Percentiles rank a stretch among this genome's conserved stretches.
phyloP scores from a whole-genome alignment of 1,139 yeast genomes.

The Taiozyma sp. region DNA sequence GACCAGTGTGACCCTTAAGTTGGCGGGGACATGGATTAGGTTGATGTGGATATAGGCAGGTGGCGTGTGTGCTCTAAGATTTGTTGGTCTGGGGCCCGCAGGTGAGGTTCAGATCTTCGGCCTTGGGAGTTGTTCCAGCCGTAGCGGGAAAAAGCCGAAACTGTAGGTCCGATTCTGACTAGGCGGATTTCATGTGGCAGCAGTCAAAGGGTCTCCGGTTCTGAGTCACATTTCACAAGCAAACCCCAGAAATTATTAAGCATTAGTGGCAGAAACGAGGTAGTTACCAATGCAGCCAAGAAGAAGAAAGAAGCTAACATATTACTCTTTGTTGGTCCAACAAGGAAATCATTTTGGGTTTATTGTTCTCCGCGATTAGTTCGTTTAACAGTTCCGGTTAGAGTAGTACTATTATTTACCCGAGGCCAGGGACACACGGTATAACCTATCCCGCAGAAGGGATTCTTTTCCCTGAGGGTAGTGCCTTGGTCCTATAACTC shows the following conservation, averaged over 20 bases:
- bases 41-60: neutral
- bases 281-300: neutral
- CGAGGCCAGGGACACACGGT: too few species aligned
- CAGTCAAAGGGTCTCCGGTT: neutral
- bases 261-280: too few species aligned
- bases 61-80: neutral
- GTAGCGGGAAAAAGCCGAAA: neutral
- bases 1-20: too few species aligned
- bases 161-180: neutral
- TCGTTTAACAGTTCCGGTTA: neutral
- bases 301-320: neutral
- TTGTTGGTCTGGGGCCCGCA: neutral
- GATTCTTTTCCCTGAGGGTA: too few species aligned
- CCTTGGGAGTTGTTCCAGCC: neutral
- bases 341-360: neutral
- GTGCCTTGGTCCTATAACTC: too few species aligned
- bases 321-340: neutral
- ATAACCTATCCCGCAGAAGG: too few species aligned
- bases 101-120: neutral
- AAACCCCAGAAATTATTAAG: neutral
- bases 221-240: neutral
- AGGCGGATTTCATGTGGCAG: neutral
- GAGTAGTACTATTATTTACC: too few species aligned
- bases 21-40: too few species aligned
- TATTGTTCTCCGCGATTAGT: neutral